Evolutionary conservation across 768 basidiomycete species (phyloP), one percentile per base, ranked within the genome.

Genomic region (Rhizopogon rudus): DNA sequence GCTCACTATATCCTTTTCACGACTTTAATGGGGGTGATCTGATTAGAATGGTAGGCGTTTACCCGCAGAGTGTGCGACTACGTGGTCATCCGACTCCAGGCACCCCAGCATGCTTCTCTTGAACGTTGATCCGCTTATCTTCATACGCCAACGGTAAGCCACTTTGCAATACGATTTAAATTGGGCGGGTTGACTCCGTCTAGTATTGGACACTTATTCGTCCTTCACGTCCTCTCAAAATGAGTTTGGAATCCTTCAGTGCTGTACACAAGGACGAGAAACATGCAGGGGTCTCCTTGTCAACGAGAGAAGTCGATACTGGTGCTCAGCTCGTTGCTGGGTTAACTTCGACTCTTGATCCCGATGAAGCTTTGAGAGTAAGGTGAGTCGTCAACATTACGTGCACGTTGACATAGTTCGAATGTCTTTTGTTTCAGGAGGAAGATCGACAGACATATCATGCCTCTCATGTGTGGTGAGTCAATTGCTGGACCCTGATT

Each of bases 401-500:
- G 20, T 3, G 3, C 13, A 49, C 22, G 29, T 39, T 40, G 17
- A 33, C 33, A 37, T 35, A 7, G 20, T 52, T 16, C 20, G 25
- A 52, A 45, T 14, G 3, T 25, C n/a, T 20, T 22, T 22, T 22
- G 12, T 22, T 40, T 28, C 35, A 73, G 77, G 54, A 71, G 66
- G 61, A 86, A 86, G 70, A 84, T 86, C 50, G 84, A 86, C 68
- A 65, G 66, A 56, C 81, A 84, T 67, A 79, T 86, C 28, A 61
- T 86, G 33, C 84, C 83, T 33, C 63, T 86, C 55, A 86, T 84
- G 83, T 83, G 80, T 60, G 71, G 83, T 84, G 64, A 59, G 82
- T 77, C 29, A 7, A 35, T 16, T 49, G 16, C 8, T 42, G n/a
- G 48, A 14, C 22, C n/a, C 31, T 16, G 4, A n/a, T 14, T 28